These are phyloP conservation scores for Hemileccinum rubropunctum DNA, from an alignment of 768 basidiomycete genomes.

Conservation along the genomic window DNA sequence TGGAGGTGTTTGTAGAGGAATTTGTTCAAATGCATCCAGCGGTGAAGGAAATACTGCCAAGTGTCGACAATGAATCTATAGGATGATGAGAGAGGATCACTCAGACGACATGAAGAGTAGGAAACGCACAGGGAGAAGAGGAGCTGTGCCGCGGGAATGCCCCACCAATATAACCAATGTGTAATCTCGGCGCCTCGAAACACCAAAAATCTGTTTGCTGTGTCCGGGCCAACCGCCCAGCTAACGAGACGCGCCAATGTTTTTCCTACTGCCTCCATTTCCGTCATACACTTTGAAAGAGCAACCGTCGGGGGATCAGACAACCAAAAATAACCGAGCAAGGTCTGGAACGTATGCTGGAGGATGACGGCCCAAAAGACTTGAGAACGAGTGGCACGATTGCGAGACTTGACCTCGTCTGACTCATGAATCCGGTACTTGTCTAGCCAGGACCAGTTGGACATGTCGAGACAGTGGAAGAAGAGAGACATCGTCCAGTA, in stretches of 20 bases:
- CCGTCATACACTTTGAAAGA: slow-evolving; percentile 38
- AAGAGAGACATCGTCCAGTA: slow-evolving; percentile 84
- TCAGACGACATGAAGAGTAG: no score
- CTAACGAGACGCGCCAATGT: slow-evolving; percentile 40
- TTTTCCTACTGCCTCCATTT: slow-evolving; percentile 41
- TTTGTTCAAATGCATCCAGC: slow-evolving; percentile 85
- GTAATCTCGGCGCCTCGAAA: slow-evolving; percentile 42
- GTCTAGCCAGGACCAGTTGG: slow-evolving; percentile 73
- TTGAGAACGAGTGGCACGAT: slow-evolving; percentile 65
- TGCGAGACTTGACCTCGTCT: slow-evolving; percentile 68
- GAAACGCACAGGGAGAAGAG: slow-evolving; percentile 76
- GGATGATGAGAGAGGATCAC: neutral
- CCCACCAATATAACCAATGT: slow-evolving; percentile 91
- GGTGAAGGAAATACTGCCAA: slow-evolving; percentile 97
- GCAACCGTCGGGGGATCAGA: slow-evolving; percentile 38
- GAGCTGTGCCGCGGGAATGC: slow-evolving; percentile 70
- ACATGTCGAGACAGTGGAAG: slow-evolving; percentile 83
- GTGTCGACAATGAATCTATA: slow-evolving; percentile 90
- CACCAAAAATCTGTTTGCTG: slow-evolving; percentile 36
- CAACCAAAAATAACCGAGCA: slow-evolving; percentile 68
- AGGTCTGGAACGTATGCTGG: slow-evolving; percentile 85
- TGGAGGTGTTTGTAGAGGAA: slow-evolving; percentile 91
- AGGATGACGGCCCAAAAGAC: slow-evolving; percentile 81
- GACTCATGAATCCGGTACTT: slow-evolving; percentile 88
- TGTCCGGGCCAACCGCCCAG: slow-evolving; percentile 41